phyloP scores from a whole-genome alignment of 1,139 yeast genomes.

The Candida sp. region DNA sequence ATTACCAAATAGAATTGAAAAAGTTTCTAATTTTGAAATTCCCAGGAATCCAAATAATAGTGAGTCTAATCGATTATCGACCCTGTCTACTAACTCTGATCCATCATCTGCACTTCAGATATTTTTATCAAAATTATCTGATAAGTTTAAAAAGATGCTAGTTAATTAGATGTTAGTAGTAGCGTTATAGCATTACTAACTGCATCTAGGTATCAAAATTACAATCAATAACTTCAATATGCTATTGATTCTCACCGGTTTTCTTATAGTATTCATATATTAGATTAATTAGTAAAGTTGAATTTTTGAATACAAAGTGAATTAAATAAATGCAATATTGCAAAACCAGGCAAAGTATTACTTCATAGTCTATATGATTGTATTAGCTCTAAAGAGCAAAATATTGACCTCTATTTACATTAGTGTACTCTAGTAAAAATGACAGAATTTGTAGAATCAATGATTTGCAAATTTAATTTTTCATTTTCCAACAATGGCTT shows the following conservation, averaged over 20 bases:
- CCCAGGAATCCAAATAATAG: neutral
- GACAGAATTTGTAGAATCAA: conserved; percentile 9
- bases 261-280: neutral
- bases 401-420: conserved; percentile 1
- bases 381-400: too few species aligned
- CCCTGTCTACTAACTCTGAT: neutral
- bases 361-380: too few species aligned
- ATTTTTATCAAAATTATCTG: neutral
- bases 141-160: neutral
- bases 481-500: conserved; percentile 19
- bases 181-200: conserved; percentile 1
- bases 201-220: neutral
- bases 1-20: neutral
- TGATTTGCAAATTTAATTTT: conserved; percentile 15
- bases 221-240: neutral
- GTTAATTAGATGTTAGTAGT: neutral
- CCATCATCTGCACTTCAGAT: neutral
- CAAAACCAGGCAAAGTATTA: conserved; percentile 7
- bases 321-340: conserved; percentile 4
- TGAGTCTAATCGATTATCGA: neutral
- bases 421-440: conserved; percentile 1
- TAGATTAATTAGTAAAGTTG: neutral
- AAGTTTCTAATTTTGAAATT: neutral
- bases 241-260: neutral
- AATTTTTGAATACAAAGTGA: neutral